A percentile compares a stretch with the other conserved stretches of the same genome.
These are phyloP conservation scores for Macrolepiota fuliginosa DNA, from an alignment of 768 basidiomycete species.

Conservation along the genomic window DNA sequence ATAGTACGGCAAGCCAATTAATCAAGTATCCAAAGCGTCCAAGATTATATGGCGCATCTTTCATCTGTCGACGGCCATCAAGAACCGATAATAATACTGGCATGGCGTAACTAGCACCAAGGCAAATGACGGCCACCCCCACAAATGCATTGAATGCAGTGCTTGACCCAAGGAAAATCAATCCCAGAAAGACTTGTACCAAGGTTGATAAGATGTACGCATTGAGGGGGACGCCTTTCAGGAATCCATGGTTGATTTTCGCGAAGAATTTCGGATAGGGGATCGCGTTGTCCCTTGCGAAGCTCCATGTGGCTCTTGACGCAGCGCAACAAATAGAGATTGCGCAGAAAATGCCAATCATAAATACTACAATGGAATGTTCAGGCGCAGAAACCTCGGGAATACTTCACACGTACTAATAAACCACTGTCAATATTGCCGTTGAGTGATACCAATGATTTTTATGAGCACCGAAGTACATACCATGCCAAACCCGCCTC, in stretches of 20 bases:
- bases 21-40: slow-evolving; percentile 43
- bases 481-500: slow-evolving; percentile 62
- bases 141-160: slow-evolving; percentile 70
- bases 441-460: slow-evolving; percentile 20
- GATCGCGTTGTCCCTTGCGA: slow-evolving; percentile 65
- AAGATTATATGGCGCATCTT: slow-evolving; percentile 48
- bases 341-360: slow-evolving; percentile 57
- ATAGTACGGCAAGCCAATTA: slow-evolving; percentile 53
- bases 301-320: slow-evolving; percentile 70
- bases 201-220: slow-evolving; percentile 57
- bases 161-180: slow-evolving; percentile 60
- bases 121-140: slow-evolving; percentile 64
- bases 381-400: not conserved
- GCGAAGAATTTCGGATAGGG: slow-evolving; percentile 51
- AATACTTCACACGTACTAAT: slow-evolving; percentile 12
- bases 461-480: slow-evolving; percentile 17
- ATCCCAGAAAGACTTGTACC: slow-evolving; percentile 57
- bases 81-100: slow-evolving; percentile 54
- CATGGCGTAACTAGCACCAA: slow-evolving; percentile 63
- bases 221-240: slow-evolving; percentile 52
- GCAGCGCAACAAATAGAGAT: slow-evolving; percentile 67
- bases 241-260: slow-evolving; percentile 33
- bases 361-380: slow-evolving; percentile 38
- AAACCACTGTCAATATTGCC: slow-evolving; percentile 10
- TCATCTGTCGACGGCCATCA: slow-evolving; percentile 40